phyloP scores from a whole-genome alignment of 1,284 basidiomycete genomes.

The Stygiomarasmius scandens region DNA sequence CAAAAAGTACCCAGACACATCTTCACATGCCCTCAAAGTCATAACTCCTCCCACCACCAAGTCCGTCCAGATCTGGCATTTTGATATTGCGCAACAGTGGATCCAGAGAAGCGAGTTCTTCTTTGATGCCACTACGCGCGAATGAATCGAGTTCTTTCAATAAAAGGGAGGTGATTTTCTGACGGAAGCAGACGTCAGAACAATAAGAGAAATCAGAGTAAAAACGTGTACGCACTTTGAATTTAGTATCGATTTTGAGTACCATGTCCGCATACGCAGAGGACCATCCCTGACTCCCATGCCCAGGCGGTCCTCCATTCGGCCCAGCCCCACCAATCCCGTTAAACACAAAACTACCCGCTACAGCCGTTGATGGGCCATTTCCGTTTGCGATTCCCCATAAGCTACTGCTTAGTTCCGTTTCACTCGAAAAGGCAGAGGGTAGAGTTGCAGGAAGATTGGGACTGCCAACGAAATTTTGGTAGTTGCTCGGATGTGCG shows the following conservation, averaged over 20 bases:
- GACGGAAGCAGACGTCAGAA: slow-evolving; percentile 13
- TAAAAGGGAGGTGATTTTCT: slow-evolving; percentile 79
- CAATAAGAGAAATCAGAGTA: background rate
- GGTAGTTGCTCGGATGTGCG: slow-evolving; percentile 6
- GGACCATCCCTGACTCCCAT: slow-evolving; percentile 61
- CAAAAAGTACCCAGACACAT: background rate
- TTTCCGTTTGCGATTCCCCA: slow-evolving; percentile 71
- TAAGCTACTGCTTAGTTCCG: slow-evolving; percentile 54
- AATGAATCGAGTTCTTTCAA: slow-evolving; percentile 83
- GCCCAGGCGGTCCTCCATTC: slow-evolving; percentile 29
- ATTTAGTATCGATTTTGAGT: slow-evolving; percentile 76
- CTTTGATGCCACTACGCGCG: slow-evolving; percentile 77
- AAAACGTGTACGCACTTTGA: slow-evolving; percentile 61
- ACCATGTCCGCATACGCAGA: slow-evolving; percentile 70
- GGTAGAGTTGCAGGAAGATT: slow-evolving; percentile 32
- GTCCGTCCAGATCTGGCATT: slow-evolving; percentile 36
- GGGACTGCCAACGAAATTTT: slow-evolving; percentile 20
- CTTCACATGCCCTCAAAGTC: slow-evolving; percentile 52
- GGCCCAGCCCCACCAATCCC: slow-evolving; percentile 34
- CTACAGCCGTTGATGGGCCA: slow-evolving; percentile 23
- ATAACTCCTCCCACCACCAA: slow-evolving; percentile 37
- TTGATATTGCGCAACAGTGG: slow-evolving; percentile 67
- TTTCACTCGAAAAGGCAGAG: slow-evolving; percentile 22
- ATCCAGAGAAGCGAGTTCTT: slow-evolving; percentile 79
- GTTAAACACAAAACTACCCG: slow-evolving; percentile 31